phyloP scores from a whole-genome alignment of 495 filamentous ascomycete genomes.

The Penicillium waksmanii region DNA sequence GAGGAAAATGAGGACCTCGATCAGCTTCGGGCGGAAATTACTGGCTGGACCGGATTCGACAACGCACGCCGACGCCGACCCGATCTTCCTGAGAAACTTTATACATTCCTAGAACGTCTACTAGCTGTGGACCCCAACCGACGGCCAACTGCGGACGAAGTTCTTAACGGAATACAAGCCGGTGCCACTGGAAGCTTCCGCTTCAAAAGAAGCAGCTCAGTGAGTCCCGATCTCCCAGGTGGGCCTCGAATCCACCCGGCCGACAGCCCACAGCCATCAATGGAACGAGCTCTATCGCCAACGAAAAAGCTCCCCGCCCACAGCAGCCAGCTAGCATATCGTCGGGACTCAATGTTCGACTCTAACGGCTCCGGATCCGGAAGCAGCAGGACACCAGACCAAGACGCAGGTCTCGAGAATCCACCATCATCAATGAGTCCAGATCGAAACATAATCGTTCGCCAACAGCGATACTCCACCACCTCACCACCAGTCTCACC shows the following conservation, averaged over 20 bases:
- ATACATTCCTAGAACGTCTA: slow-evolving; percentile 78
- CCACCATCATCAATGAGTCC: slow-evolving; percentile 26
- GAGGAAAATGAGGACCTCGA: slow-evolving; percentile 95
- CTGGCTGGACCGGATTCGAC: slow-evolving; percentile 82
- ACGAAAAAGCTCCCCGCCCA: slow-evolving; percentile 31
- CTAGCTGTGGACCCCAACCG: slow-evolving; percentile 76
- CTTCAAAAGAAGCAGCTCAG: slow-evolving; percentile 48
- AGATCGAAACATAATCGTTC: slow-evolving; percentile 45
- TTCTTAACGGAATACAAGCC: slow-evolving; percentile 77
- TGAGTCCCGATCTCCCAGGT: slow-evolving; percentile 55
- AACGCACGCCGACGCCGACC: slow-evolving; percentile 71
- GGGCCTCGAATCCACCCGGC: slow-evolving; percentile 61
- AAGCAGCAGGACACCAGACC: slow-evolving; percentile 23
- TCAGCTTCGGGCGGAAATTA: slow-evolving; percentile 82
- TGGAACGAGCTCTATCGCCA: slow-evolving; percentile 37
- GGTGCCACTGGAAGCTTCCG: slow-evolving; percentile 63
- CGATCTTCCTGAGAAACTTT: slow-evolving; percentile 86
- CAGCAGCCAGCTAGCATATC: slow-evolving; percentile 29
- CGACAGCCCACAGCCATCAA: slow-evolving; percentile 45
- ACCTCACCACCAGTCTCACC: slow-evolving; percentile 32
- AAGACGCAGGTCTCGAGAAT: slow-evolving; percentile 24
- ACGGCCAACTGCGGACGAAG: slow-evolving; percentile 84
- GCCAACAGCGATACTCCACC: slow-evolving; percentile 32
- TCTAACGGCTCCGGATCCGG: slow-evolving; percentile 24
- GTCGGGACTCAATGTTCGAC: slow-evolving; percentile 40